phyloP scores from a whole-genome alignment of 2,329 filamentous ascomycete genomes.

The Dactylellina drechsleri region DNA sequence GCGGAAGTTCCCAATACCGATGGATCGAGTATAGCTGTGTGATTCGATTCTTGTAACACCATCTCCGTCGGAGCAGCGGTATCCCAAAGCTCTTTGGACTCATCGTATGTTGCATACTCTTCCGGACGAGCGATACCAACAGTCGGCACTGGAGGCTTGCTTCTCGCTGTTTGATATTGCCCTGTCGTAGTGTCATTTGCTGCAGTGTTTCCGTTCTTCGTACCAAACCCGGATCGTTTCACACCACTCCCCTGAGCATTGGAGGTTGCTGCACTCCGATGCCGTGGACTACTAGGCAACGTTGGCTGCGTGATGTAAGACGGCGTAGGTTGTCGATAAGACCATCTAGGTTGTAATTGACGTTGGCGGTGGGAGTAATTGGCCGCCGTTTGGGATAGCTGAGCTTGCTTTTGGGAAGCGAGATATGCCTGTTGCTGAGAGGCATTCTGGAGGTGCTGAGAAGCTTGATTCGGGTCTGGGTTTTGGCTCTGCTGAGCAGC shows the following conservation, averaged over 20 bases:
- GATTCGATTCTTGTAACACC: slow-evolving; percentile 31
- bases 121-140: slow-evolving; percentile 37
- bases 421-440: slow-evolving; percentile 39
- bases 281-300: slow-evolving; percentile 44
- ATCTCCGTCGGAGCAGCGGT: slow-evolving; percentile 47
- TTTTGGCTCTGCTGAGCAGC: slow-evolving; percentile 28
- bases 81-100: slow-evolving; percentile 46
- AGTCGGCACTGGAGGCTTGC: slow-evolving; percentile 13
- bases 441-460: neutral
- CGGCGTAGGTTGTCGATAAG: slow-evolving; percentile 40
- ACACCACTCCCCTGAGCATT: neutral
- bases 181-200: slow-evolving; percentile 16
- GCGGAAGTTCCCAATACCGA: slow-evolving; percentile 39
- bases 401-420: slow-evolving; percentile 29
- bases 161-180: slow-evolving; percentile 25
- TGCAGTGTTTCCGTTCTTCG: neutral
- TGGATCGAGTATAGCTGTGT: slow-evolving; percentile 23
- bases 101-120: slow-evolving; percentile 47
- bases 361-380: slow-evolving; percentile 46
- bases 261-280: slow-evolving; percentile 6
- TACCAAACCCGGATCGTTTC: neutral
- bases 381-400: slow-evolving; percentile 37
- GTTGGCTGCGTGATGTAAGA: slow-evolving; percentile 52
- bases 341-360: slow-evolving; percentile 45
- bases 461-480: slow-evolving; percentile 2